Evolutionary conservation across 768 basidiomycete genomes (phyloP).

Genomic region (Pleurotus tuoliensis): DNA sequence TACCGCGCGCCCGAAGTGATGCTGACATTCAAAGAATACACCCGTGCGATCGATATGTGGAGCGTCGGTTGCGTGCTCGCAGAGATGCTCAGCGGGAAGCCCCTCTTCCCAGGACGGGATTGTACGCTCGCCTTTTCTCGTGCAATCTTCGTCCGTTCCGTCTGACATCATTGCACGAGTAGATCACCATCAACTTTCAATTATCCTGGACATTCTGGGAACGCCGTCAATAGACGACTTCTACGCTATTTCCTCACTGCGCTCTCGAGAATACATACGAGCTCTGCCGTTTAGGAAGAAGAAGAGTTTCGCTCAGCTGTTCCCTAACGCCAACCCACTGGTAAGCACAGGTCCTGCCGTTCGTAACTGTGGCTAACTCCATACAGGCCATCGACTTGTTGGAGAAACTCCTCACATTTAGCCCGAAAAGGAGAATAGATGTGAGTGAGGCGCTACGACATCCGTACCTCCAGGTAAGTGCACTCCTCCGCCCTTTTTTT

Average conservation of each 20-base stretch:
- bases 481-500: not conserved
- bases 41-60: constrained; percentile 84
- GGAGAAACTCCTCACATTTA: constrained; percentile 80
- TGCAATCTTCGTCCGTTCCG: constrained; percentile 6
- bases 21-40: constrained; percentile 97
- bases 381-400: constrained; percentile 69
- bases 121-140: constrained; percentile 44
- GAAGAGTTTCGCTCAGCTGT: constrained; percentile 63
- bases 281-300: constrained; percentile 85
- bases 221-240: constrained; percentile 91
- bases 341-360: constrained; percentile 22
- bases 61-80: constrained; percentile 84
- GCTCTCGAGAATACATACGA: constrained; percentile 83
- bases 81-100: constrained; percentile 90
- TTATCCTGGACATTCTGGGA: constrained; percentile 94
- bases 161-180: not conserved
- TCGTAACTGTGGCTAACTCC: not conserved
- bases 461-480: constrained; percentile 76
- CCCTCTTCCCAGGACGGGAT: constrained; percentile 93
- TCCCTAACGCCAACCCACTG: constrained; percentile 70
- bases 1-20: constrained; percentile 98
- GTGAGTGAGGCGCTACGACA: constrained; percentile 86
- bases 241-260: constrained; percentile 80
- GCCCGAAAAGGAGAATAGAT: constrained; percentile 83
- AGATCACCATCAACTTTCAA: constrained; percentile 92